Evolutionary conservation across 352 stramenopile genomes (phyloP).

Genomic region (Globisporangium irregulare): DNA sequence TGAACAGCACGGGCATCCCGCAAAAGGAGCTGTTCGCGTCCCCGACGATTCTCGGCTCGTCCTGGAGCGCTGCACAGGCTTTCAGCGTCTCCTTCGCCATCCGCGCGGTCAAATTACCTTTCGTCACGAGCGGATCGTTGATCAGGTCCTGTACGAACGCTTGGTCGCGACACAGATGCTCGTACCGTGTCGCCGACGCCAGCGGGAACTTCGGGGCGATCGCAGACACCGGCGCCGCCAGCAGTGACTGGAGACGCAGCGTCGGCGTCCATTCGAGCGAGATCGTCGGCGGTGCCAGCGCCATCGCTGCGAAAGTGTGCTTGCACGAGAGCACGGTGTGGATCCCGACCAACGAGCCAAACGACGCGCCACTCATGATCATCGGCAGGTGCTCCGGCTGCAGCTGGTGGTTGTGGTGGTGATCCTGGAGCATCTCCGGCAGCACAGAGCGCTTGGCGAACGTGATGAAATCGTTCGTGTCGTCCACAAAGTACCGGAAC

Average conservation of each 20-base stretch:
- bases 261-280: conserved; percentile 16
- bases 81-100: conserved; percentile 16
- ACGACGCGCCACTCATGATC: conserved; percentile 28
- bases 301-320: conserved; percentile 23
- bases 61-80: conserved; percentile 20
- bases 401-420: too few relatives aligned
- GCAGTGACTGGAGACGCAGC: conserved; percentile 16
- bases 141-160: conserved; percentile 25
- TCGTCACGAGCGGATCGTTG: conserved; percentile 24
- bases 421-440: conserved; percentile 17
- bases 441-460: conserved; percentile 37
- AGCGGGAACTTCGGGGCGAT: conserved; percentile 25
- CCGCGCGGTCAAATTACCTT: not conserved
- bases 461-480: conserved; percentile 45
- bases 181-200: conserved; percentile 19
- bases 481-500: conserved; percentile 51
- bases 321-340: conserved; percentile 27
- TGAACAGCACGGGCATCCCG: conserved; percentile 23
- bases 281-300: conserved; percentile 24
- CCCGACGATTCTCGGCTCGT: not conserved
- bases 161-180: conserved; percentile 26
- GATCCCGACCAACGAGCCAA: conserved; percentile 29
- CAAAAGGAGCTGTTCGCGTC: conserved; percentile 22
- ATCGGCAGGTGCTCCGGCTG: conserved; percentile 11
- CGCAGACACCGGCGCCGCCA: conserved; percentile 19